Conservation (phyloP, 2,329 filamentous ascomycete species). For the Arthrinium phaeospermum region DNA sequence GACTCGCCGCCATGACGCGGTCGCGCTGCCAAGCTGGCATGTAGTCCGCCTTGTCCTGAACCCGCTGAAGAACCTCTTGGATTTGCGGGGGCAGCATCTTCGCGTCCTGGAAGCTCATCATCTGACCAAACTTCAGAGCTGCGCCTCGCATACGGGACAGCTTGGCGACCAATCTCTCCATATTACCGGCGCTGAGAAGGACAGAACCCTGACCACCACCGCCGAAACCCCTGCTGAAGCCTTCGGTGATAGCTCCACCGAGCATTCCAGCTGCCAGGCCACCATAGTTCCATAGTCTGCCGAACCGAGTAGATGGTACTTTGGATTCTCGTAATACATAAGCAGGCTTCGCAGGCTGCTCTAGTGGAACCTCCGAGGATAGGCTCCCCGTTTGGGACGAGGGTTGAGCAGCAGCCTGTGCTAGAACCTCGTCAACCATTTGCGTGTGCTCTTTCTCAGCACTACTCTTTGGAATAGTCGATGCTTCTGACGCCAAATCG, state of each 20-base stretch:
- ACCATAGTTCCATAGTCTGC: slow-evolving; percentile 92
- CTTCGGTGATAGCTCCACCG: slow-evolving; percentile 86
- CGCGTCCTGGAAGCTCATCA: slow-evolving; percentile 97
- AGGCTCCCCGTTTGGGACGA: slow-evolving; percentile 17
- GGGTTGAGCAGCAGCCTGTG: slow-evolving; percentile 33
- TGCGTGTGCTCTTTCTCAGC: slow-evolving; percentile 32
- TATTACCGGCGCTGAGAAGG: slow-evolving; percentile 86
- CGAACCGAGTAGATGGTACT: slow-evolving; percentile 86
- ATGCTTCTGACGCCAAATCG: neutral
- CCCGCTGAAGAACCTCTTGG: slow-evolving; percentile 87
- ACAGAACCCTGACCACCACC: slow-evolving; percentile 73
- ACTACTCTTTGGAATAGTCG: slow-evolving; percentile 18
- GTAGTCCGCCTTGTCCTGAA: slow-evolving; percentile 96
- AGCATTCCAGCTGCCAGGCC: slow-evolving; percentile 95
- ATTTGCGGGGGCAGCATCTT: slow-evolving; percentile 91
- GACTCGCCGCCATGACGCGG: slow-evolving; percentile 77
- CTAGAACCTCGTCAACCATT: slow-evolving; percentile 32
- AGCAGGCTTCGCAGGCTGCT: slow-evolving; percentile 33
- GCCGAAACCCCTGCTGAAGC: slow-evolving; percentile 79
- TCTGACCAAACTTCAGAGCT: slow-evolving; percentile 95
- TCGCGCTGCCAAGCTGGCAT: slow-evolving; percentile 96
- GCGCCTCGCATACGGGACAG: slow-evolving; percentile 96
- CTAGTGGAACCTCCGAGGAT: slow-evolving; percentile 23
- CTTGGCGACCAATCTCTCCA: slow-evolving; percentile 91
- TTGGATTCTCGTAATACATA: slow-evolving; percentile 86